A percentile compares a stretch with the other conserved stretches of the same genome.
phyloP scores from a whole-genome alignment of 176 grass and related monocot species.

The bread wheat (Triticum aestivum) region IWGSC_CS_RefSeq_v2.1 NC_057808.1:341373661-341374160 shows the following conservation, averaged over 20 bases:
- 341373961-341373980: slow-evolving; percentile 80
- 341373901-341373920: background rate
- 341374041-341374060: slow-evolving; percentile 71
- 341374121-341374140: slow-evolving; percentile 85
- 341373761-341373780: slow-evolving; percentile 77
- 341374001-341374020: slow-evolving; percentile 52
- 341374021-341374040: slow-evolving; percentile 63
- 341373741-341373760: slow-evolving; percentile 86
- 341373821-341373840: slow-evolving; percentile 80
- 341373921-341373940: slow-evolving; percentile 68
- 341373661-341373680: slow-evolving; percentile 63
- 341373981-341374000: slow-evolving; percentile 42
- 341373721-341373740: slow-evolving; percentile 51
- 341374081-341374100: slow-evolving; percentile 77
- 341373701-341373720: slow-evolving; percentile 70
- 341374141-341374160: slow-evolving; percentile 51
- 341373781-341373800: slow-evolving; percentile 80
- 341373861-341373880: slow-evolving; percentile 47
- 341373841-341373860: slow-evolving; percentile 39
- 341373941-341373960: slow-evolving; percentile 90
- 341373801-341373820: slow-evolving; percentile 80
- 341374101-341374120: slow-evolving; percentile 97
- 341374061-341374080: slow-evolving; percentile 78
- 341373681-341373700: slow-evolving; percentile 66
- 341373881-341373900: slow-evolving; percentile 32